Percentiles rank a stretch among this genome's conserved stretches.
phyloP scores from a whole-genome alignment of 2,329 filamentous ascomycete species.

The Allantophomopsis cytisporea region DNA sequence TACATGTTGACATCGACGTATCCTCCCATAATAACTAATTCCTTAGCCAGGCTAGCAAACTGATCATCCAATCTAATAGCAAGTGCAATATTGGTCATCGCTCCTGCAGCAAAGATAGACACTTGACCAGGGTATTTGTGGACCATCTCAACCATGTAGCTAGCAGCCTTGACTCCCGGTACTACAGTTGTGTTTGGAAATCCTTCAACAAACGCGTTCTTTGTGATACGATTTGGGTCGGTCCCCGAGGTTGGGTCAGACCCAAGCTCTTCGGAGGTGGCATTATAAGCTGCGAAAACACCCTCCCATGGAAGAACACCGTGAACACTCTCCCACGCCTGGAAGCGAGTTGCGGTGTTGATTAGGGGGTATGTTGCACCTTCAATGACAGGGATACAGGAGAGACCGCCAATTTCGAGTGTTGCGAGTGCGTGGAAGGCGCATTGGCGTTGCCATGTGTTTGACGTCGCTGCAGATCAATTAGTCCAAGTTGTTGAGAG shows the following conservation, averaged over 20 bases:
- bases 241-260: slow-evolving; percentile 28
- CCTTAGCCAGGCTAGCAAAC: slow-evolving; percentile 30
- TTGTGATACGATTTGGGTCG: slow-evolving; percentile 25
- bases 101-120: slow-evolving; percentile 30
- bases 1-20: slow-evolving; percentile 29
- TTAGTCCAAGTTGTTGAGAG: not conserved
- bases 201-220: slow-evolving; percentile 28
- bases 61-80: slow-evolving; percentile 29
- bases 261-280: slow-evolving; percentile 17
- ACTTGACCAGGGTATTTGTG: slow-evolving; percentile 34
- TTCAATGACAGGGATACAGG: slow-evolving; percentile 32
- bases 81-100: slow-evolving; percentile 33
- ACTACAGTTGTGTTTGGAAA: slow-evolving; percentile 28
- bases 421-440: slow-evolving; percentile 30
- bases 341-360: slow-evolving; percentile 27
- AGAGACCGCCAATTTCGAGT: slow-evolving; percentile 29
- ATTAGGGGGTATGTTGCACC: slow-evolving; percentile 31
- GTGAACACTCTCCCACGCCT: slow-evolving; percentile 28
- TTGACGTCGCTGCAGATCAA: slow-evolving; percentile 19
- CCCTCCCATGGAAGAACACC: slow-evolving; percentile 30
- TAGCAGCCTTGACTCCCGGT: slow-evolving; percentile 23
- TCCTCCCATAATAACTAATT: slow-evolving; percentile 34
- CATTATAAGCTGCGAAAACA: slow-evolving; percentile 27
- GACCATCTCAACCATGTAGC: slow-evolving; percentile 32
- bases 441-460: slow-evolving; percentile 30